phyloP scores from a whole-genome alignment of 441 rosid species.

The Pelargonium cotyledonis region DNA sequence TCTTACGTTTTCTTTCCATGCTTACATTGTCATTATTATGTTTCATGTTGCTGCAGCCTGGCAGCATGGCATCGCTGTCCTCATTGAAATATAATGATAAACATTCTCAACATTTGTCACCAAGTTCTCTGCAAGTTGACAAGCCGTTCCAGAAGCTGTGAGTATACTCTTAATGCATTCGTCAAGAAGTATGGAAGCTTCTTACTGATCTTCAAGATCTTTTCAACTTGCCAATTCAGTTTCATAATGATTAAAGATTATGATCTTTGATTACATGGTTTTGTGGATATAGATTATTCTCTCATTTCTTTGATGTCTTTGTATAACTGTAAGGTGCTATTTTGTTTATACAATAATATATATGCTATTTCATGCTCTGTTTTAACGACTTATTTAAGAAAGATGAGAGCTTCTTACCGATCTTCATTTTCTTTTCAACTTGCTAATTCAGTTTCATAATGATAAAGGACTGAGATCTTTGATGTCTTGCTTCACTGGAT shows the following conservation, averaged over 20 bases:
- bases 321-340: not conserved
- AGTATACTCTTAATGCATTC: conserved; percentile 29
- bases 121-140: conserved; percentile 44
- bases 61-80: conserved; percentile 35
- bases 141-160: conserved; percentile 77
- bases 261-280: not conserved
- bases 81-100: conserved; percentile 42
- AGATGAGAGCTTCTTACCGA: not conserved
- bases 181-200: not conserved
- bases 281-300: not conserved
- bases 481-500: not conserved
- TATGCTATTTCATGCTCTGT: not conserved
- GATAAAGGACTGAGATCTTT: not conserved
- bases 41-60: conserved; percentile 43
- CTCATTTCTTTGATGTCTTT: not conserved
- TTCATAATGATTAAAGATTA: not conserved
- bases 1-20: not conserved
- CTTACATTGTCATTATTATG: not conserved
- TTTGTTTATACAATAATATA: not conserved
- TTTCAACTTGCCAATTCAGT: not conserved
- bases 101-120: conserved; percentile 31
- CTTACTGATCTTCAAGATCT: not conserved
- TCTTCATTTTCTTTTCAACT: not conserved
- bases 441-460: not conserved
- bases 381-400: not conserved